A percentile compares a stretch with the other conserved stretches of the same genome.
Evolutionary conservation across 352 stramenopile species (phyloP).

Genomic region (Phytophthora pluvialis): DNA sequence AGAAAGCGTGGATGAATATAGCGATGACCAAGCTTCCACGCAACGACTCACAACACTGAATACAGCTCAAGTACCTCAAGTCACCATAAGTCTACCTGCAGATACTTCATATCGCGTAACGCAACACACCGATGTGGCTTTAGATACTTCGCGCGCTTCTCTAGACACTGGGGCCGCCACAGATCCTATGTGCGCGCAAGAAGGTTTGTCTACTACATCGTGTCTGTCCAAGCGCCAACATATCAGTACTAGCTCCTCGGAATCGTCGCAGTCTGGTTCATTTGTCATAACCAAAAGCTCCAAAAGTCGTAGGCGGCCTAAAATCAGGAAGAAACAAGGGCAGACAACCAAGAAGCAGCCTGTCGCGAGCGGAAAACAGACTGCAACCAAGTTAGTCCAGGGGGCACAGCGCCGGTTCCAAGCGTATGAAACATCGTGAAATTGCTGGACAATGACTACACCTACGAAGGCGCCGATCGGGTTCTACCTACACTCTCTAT

Average conservation of each 20-base stretch:
- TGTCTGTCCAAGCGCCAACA: constrained; percentile 9
- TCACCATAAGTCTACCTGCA: too few relatives aligned
- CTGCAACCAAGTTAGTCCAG: constrained; percentile 1
- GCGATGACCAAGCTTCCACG: too few relatives aligned
- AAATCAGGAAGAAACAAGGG: constrained; percentile 1
- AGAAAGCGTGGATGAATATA: too few relatives aligned
- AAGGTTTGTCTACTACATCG: too few relatives aligned
- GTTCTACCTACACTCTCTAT: neutral
- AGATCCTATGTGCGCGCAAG: too few relatives aligned
- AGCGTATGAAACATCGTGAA: neutral
- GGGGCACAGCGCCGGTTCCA: constrained; percentile 5
- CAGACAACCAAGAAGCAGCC: constrained; percentile 1
- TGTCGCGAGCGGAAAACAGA: neutral
- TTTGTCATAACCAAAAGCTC: constrained; percentile 4
- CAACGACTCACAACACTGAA: too few relatives aligned
- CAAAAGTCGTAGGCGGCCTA: neutral
- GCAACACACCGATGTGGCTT: too few relatives aligned
- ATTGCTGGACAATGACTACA: neutral
- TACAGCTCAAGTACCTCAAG: too few relatives aligned
- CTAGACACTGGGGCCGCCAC: too few relatives aligned
- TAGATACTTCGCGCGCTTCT: too few relatives aligned
- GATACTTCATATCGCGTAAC: too few relatives aligned
- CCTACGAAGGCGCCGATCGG: neutral
- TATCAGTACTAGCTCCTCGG: constrained; percentile 6
- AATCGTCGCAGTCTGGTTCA: neutral